Evolutionary conservation across 78 protist genomes (phyloP).

Genomic region (Acrasis kona): DNA sequence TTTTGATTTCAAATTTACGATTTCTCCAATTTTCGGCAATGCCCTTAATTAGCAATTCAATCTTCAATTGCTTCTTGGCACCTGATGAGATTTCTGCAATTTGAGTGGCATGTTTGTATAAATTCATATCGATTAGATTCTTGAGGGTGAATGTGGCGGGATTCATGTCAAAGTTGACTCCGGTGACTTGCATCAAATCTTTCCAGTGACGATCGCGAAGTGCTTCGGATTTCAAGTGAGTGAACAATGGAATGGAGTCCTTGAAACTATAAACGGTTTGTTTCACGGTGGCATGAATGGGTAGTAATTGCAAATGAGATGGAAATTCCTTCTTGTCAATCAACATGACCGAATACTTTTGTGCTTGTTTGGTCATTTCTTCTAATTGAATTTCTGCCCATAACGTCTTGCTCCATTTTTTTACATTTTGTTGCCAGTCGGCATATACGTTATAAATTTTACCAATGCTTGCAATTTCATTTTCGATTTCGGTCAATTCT

Average conservation of each 20-base stretch:
- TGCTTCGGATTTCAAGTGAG: conserved; percentile 57
- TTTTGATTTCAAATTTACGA: conserved; percentile 23
- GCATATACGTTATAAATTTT: conserved; percentile 34
- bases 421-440: conserved; percentile 7
- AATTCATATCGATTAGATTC: conserved; percentile 53
- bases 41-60: conserved; percentile 47
- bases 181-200: conserved; percentile 50
- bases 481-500: conserved; percentile 26
- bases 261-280: conserved; percentile 33
- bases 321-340: conserved; percentile 11
- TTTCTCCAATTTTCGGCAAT: conserved; percentile 55
- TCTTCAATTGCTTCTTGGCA: conserved; percentile 57
- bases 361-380: conserved; percentile 30
- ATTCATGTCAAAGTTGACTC: conserved; percentile 10
- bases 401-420: conserved; percentile 42
- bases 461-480: neutral
- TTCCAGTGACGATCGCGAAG: conserved; percentile 79
- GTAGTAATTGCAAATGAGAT: neutral
- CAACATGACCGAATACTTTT: neutral
- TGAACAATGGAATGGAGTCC: conserved; percentile 57
- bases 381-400: conserved; percentile 59
- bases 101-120: conserved; percentile 26
- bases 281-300: conserved; percentile 13
- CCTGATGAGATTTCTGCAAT: conserved; percentile 54
- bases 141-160: conserved; percentile 45